Evolutionary conservation across 768 basidiomycete species (phyloP).

Genomic region (Xerocomus brunneocitrinus): DNA sequence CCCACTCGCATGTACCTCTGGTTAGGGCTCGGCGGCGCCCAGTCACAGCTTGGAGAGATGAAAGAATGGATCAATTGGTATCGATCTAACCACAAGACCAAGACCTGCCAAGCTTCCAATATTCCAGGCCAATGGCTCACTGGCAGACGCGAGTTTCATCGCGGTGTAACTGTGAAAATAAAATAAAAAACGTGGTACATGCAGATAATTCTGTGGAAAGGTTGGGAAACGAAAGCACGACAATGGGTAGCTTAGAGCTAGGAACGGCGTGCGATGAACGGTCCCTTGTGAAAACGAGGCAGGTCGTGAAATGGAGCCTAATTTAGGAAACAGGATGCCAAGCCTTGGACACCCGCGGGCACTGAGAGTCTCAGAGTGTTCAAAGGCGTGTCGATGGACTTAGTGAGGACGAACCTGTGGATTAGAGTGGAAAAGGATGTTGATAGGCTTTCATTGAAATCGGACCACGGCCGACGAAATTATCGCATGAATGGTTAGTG

Average conservation of each 20-base stretch:
- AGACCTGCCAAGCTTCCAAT: constrained; percentile 1
- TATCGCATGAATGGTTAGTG: constrained; percentile 12
- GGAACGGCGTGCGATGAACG: constrained; percentile 14
- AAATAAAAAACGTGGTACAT: neutral
- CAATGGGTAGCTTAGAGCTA: constrained; percentile 3
- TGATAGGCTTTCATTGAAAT: constrained; percentile 6
- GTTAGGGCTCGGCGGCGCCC: constrained; percentile 3
- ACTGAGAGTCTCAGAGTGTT: neutral
- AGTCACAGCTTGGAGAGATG: constrained; percentile 20
- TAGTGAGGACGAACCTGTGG: constrained; percentile 15
- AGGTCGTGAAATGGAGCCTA: constrained; percentile 7
- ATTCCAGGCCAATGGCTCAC: neutral
- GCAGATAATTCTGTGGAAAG: constrained; percentile 18
- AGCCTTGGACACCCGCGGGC: neutral
- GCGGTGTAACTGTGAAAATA: constrained; percentile 10
- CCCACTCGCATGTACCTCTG: constrained; percentile 5
- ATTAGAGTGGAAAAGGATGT: constrained; percentile 8
- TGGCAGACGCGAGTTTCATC: neutral
- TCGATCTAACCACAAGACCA: constrained; percentile 6
- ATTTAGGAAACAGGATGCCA: constrained; percentile 16
- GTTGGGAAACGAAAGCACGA: constrained; percentile 4
- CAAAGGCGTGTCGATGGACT: constrained; percentile 17
- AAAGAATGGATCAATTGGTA: constrained; percentile 8
- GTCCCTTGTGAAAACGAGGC: constrained; percentile 20
- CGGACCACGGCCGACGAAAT: constrained; percentile 10